Percentiles rank a stretch among this genome's conserved stretches.
phyloP scores from a whole-genome alignment of 306 rosid genomes.

The Mucuna pruriens region DNA sequence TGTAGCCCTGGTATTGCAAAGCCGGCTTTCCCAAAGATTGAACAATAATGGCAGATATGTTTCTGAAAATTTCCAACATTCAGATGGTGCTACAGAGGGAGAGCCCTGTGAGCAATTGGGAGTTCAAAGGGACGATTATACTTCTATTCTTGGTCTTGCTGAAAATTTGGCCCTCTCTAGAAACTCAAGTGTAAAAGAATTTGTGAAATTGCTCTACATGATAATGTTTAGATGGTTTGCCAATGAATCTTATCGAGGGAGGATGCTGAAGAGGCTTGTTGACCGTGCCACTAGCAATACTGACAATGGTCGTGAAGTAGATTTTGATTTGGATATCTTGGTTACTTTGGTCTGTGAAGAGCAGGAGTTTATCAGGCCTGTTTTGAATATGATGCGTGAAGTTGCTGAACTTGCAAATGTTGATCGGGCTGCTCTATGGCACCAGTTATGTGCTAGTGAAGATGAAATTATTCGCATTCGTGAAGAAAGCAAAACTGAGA shows the following conservation, averaged over 20 bases:
- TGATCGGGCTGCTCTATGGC: slow-evolving; percentile 97
- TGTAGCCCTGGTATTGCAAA: slow-evolving; percentile 89
- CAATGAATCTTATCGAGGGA: slow-evolving; percentile 76
- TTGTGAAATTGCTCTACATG: slow-evolving; percentile 83
- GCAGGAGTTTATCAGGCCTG: slow-evolving; percentile 78
- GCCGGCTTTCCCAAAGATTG: slow-evolving; percentile 81
- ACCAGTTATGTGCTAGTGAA: slow-evolving; percentile 91
- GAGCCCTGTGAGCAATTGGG: slow-evolving; percentile 75
- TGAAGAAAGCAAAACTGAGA: slow-evolving; percentile 79
- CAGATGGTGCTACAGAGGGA: slow-evolving; percentile 66
- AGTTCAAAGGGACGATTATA: slow-evolving; percentile 80
- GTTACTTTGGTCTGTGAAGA: slow-evolving; percentile 86
- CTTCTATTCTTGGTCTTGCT: slow-evolving; percentile 95
- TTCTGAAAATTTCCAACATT: slow-evolving; percentile 63
- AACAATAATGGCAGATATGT: slow-evolving; percentile 54
- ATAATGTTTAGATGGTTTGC: slow-evolving; percentile 94
- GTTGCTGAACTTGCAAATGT: slow-evolving; percentile 92
- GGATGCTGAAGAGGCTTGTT: slow-evolving; percentile 89
- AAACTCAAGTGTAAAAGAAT: slow-evolving; percentile 78
- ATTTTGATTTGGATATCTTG: slow-evolving; percentile 85
- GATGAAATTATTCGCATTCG: slow-evolving; percentile 78
- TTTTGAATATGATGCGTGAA: slow-evolving; percentile 93
- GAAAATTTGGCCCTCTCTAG: slow-evolving; percentile 90
- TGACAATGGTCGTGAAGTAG: slow-evolving; percentile 71
- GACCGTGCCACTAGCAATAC: slow-evolving; percentile 79